A percentile compares a stretch with the other conserved stretches of the same genome.
These are phyloP conservation scores for Chenopodium berlandieri DNA, from an alignment of 148 eudicot species.

Conservation along the genomic window DNA sequence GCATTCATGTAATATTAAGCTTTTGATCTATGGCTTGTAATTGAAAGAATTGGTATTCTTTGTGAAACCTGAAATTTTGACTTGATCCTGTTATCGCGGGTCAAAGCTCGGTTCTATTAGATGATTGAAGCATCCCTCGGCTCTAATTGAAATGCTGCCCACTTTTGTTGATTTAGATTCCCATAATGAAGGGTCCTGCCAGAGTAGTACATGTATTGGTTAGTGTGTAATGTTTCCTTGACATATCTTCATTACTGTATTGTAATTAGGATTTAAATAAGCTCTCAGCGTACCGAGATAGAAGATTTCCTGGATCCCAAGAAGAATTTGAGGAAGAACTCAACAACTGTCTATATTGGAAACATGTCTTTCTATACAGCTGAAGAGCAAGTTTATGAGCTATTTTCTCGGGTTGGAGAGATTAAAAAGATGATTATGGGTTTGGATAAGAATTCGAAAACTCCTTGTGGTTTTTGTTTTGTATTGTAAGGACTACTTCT, in stretches of 20 bases:
- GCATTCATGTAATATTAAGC: background rate
- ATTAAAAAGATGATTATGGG: conserved; percentile 94
- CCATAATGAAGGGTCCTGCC: conserved; percentile 32
- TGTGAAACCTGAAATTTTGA: background rate
- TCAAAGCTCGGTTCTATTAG: conserved; percentile 17
- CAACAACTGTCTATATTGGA: conserved; percentile 78
- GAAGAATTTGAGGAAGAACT: conserved; percentile 84
- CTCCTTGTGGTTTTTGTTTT: conserved; percentile 98
- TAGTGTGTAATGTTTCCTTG: background rate
- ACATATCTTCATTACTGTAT: background rate
- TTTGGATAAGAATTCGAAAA: conserved; percentile 90
- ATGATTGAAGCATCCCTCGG: background rate
- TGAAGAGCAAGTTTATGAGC: conserved; percentile 94
- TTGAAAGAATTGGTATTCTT: background rate
- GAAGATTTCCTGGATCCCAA: conserved; percentile 85
- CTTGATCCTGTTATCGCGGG: conserved; percentile 34
- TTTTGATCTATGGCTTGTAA: too few species aligned
- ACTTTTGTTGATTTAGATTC: background rate
- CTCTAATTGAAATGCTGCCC: background rate
- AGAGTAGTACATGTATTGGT: background rate
- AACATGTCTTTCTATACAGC: conserved; percentile 98
- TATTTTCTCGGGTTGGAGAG: conserved; percentile 90
- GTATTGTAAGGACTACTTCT: conserved; percentile 52
- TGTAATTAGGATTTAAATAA: conserved; percentile 1
- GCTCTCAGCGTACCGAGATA: conserved; percentile 65